phyloP scores from a whole-genome alignment of 116 monocot species.

The Trichopus zeylanicus region DNA sequence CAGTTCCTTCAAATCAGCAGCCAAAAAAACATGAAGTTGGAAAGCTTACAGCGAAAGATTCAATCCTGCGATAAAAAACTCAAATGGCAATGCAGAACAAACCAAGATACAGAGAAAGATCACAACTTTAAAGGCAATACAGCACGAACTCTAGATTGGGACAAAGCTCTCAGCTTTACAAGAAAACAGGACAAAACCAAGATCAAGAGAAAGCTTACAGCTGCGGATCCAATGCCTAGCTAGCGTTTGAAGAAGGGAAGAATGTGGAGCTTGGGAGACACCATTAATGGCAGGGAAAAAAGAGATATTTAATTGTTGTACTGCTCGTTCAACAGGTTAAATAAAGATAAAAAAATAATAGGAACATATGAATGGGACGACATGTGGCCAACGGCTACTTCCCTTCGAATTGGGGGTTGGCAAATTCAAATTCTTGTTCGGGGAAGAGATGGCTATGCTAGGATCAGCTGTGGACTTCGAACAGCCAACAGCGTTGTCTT shows the following conservation, averaged over 20 bases:
- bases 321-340: neutral
- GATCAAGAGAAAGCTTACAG: neutral
- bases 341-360: neutral
- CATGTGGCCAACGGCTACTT: neutral
- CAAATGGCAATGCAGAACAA: no score
- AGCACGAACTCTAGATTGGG: neutral
- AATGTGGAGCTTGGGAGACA: neutral
- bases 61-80: no score
- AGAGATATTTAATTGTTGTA: neutral
- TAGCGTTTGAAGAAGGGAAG: neutral
- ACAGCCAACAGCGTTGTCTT: neutral
- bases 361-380: neutral
- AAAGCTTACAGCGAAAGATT: no score
- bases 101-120: neutral
- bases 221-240: neutral
- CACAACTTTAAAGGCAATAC: neutral
- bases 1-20: no score
- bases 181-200: neutral
- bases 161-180: neutral
- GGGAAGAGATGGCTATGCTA: no score
- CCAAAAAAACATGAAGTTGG: no score
- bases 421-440: conserved; percentile 33
- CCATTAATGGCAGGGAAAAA: neutral
- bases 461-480: no score
- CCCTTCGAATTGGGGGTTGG: neutral